Evolutionary conservation across 164 flowering plant genomes (phyloP), one percentile per base, ranked within the genome.

Genomic region (Piper longum): DNA sequence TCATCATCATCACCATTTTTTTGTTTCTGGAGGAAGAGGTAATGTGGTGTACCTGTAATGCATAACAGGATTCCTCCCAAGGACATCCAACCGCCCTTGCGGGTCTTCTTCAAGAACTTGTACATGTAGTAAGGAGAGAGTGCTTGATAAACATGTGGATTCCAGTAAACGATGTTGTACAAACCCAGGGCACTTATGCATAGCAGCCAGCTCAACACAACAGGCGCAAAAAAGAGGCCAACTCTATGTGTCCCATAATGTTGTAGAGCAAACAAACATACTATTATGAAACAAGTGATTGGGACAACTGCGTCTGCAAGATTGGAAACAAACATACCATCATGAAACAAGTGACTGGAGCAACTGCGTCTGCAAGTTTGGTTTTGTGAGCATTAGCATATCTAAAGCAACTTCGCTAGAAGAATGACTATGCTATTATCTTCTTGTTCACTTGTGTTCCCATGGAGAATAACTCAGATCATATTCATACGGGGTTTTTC

Each of bases 121-220:
- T 79, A 81, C 96, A 91, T 91, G 78, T 91, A 91, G 68, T 81
- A 82, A n/a, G 98, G 98, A 16, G 98, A 91, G 54, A 91, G 85
- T 59, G 98, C 98, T 73, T 81, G 72, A 75, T 84, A 89, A 17
- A 91, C 88, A 59, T 78, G 81, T 56, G 85, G 92, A 62, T 91
- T 91, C 95, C 95, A 91, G 59, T 72, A 75, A 69, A 89, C 56
- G 66, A 91, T 87, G 58, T 91, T 91, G 70, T 91, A 91, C 40
- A 91, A 51, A 18, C 98, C 98, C 56, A 91, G 85, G 54, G 81
- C 78, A 68, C 96, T 89, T 65, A 91, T 89, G 85, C 95, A 87
- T 4, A 89, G 71, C 26, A 91, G 80, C 98, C 98, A 91, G 59
- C 72, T 66, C 78, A 89, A 69, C 40, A 91, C 85, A 70, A 91